These are phyloP conservation scores for Podaxis sp. DNA, from an alignment of 768 basidiomycete species.

Conservation along the genomic window DNA sequence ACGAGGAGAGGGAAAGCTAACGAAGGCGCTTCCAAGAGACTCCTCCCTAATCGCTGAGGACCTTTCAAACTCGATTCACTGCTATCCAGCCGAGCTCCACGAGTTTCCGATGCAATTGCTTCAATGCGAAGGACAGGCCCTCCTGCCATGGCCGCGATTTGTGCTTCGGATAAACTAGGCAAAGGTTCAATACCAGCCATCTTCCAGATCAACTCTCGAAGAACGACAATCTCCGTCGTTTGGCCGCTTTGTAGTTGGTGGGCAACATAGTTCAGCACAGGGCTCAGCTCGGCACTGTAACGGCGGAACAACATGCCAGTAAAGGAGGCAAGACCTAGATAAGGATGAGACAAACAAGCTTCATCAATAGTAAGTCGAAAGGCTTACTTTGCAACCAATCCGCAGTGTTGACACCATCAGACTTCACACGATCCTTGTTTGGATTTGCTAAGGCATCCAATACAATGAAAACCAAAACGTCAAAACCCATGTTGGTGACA, in stretches of 20 bases:
- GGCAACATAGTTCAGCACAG: constrained; percentile 86
- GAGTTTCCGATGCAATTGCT: constrained; percentile 76
- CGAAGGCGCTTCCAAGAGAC: constrained; percentile 58
- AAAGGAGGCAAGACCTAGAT: constrained; percentile 84
- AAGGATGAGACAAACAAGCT: constrained; percentile 17
- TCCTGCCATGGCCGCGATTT: constrained; percentile 89
- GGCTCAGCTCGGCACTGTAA: constrained; percentile 80
- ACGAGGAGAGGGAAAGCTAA: constrained; percentile 89
- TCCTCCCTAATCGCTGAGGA: constrained; percentile 64
- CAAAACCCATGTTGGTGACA: constrained; percentile 91
- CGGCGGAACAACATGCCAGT: constrained; percentile 89
- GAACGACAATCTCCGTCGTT: constrained; percentile 84
- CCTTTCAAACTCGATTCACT: constrained; percentile 63
- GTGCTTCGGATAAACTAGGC: constrained; percentile 84
- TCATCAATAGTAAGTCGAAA: constrained; percentile 2
- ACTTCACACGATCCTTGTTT: constrained; percentile 78
- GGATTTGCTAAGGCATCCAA: constrained; percentile 87
- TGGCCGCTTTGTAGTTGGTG: constrained; percentile 85
- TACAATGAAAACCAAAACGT: constrained; percentile 86
- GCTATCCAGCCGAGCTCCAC: constrained; percentile 73
- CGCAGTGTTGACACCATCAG: constrained; percentile 87
- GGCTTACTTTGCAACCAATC: constrained; percentile 91
- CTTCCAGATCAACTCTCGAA: constrained; percentile 91
- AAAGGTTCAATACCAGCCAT: constrained; percentile 95
- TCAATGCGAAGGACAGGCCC: constrained; percentile 87